Base-by-base conservation (phyloP, 2,329 filamentous ascomycete genomes). In the Passalora sequoiae region DNA sequence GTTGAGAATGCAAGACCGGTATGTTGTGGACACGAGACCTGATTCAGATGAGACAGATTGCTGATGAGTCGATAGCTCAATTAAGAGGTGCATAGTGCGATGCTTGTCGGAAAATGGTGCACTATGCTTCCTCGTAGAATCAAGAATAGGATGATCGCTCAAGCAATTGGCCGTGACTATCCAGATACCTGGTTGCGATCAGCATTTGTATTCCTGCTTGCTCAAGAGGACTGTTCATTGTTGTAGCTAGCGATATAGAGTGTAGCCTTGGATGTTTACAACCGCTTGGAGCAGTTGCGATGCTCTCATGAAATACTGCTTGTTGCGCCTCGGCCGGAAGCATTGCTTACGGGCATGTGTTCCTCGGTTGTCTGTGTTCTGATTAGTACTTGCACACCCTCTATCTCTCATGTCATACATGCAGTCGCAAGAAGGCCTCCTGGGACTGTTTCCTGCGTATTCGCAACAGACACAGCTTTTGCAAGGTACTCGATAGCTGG, bases 301-400 rank as follows among this genome's bases (percentile, higher is more conserved):
- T 0, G 74, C 74, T 53, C 68, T 61, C 13, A 61, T 59, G 46
- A 74, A 76, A 41, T 71, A 66, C 10, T 60, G 60, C 49, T 70
- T 63, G 45, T 73, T 73, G 59, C 55, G 24, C 68, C 65, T 6
- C 66, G 57, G 16, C 67, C 68, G 3, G 70, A 71, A 1, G 73
- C 71, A 43, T 75, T 76, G 10, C 73, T 73, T 12, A 76, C 55
- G 40, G 69, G 74, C 69, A 76, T 76, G 46, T 68, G 68, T 24
- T 72, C 69, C 60, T 76, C 73, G 15, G 73, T 73, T 24, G 72
- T 67, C 70, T 74, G 47, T 47, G 29, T 16, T 29, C 12, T 24
- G 29, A 22, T 40, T 30, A 38, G 29, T 47, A 19, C n/a, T 13
- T 43, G 40, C 9, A 17, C 21, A 27, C 24, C 24, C 13, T 30